These are phyloP conservation scores for Dendrocalamus latiflorus DNA, from an alignment of 202 grass and related monocot genomes.

Conservation along the genomic window DNA sequence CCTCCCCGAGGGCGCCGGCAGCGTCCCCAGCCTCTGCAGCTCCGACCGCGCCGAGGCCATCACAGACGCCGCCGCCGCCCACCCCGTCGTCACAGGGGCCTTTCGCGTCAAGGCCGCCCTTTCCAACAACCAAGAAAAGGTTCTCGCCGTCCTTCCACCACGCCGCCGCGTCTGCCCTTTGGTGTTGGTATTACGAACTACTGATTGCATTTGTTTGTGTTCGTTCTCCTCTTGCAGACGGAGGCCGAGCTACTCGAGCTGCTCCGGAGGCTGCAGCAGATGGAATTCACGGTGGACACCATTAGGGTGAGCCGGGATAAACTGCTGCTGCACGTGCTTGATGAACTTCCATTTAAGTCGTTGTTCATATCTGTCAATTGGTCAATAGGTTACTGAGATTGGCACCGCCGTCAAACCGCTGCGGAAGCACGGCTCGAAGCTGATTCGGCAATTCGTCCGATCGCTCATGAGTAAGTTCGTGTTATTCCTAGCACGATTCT, in stretches of 20 bases:
- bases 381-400: slow-evolving; percentile 71
- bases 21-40: no score
- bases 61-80: slow-evolving; percentile 13
- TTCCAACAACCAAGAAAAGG: slow-evolving; percentile 34
- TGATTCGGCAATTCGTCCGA: slow-evolving; percentile 59
- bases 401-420: slow-evolving; percentile 60
- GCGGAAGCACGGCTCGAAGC: slow-evolving; percentile 56
- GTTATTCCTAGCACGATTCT: background rate
- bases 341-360: background rate
- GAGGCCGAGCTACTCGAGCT: slow-evolving; percentile 61
- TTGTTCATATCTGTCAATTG: slow-evolving; percentile 28
- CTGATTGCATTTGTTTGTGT: background rate
- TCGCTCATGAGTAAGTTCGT: slow-evolving; percentile 55
- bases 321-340: background rate
- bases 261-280: slow-evolving; percentile 45
- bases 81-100: slow-evolving; percentile 42
- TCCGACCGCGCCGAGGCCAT: slow-evolving; percentile 47
- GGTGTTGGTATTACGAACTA: background rate
- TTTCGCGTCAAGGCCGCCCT: slow-evolving; percentile 67
- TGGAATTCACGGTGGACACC: slow-evolving; percentile 65
- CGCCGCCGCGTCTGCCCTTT: background rate
- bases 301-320: slow-evolving; percentile 48
- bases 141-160: background rate
- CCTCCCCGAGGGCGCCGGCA: slow-evolving; percentile 1
- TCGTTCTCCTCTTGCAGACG: slow-evolving; percentile 38